Base-by-base conservation (phyloP, 2,329 filamentous ascomycete species). In the Hortaea sp. region DNA sequence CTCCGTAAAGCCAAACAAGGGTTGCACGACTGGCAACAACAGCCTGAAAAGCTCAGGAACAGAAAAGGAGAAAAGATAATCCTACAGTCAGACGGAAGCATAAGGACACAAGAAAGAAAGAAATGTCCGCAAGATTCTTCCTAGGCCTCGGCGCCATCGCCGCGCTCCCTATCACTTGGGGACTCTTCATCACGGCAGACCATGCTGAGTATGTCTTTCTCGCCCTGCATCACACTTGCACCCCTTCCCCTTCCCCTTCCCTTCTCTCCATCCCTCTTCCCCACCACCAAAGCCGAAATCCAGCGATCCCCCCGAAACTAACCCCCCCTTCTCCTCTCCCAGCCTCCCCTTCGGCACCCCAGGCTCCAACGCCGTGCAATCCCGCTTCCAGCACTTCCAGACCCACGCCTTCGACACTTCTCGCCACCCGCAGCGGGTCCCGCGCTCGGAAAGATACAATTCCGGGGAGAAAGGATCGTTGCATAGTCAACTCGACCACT, bases 371-470 rank as follows among this genome's bases (percentile, higher is more conserved):
- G 11, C 29, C 29, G 27, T 48, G 7, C 31, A 42, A 38, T 4
- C 34, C 11, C 27, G 13, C 30, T 52, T 46, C 46, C 46, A 37
- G 13, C n/a, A 20, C 37, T 10, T n/a, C 29, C 50, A 54, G 29
- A 42, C 48, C 13, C 43, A 44, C 37, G 37, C 37, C 37, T 39
- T 39, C 13, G 37, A 39, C 13, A n/a, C 37, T 3, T 13, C 10
- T 10, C 9, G 37, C 20, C 10, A 39, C 11, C 37, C 37, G 20
- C 32, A 9, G 32, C 32, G 32, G 3, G 32, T n/a, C 32, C 20
- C 20, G 20, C 20, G 20, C 2, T 20, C 20, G 20, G 20, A 20
- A 20, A 20, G 20, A 20, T 20, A 20, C 20, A 20, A 20, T 20
- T 20, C 20, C 20, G 20, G 20, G 20, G 20, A 20, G 20, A 20